Base-by-base conservation (phyloP, 208 protist genomes). In the Trypanosoma platydactyli region DNA sequence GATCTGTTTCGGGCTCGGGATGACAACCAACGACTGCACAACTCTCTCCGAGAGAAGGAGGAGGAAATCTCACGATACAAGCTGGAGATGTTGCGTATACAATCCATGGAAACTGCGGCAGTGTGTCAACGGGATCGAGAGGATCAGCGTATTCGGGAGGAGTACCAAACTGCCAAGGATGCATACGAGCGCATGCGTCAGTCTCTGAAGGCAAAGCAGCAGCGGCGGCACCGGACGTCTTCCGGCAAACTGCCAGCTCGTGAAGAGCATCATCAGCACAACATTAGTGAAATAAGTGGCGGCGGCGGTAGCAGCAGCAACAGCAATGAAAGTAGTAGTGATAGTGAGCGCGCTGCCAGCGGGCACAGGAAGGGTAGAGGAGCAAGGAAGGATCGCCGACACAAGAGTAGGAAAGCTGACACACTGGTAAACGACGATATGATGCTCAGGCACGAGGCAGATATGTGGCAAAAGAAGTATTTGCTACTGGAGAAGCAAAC, bases 401-500 rank as follows among this genome's bases (percentile, higher is more conserved):
- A 16, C 40, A 9, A 3, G 20, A 25, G 29, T 33, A 64, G 58
- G 25, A 25, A 20, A 16, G 1, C 13, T 16, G 16, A 3, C 29
- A 44, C 20, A 20, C 20, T 2, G 7, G 18, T 22, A 42, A 40
- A 51, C 22, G 53, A 38, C 9, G 60, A 71, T 30, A 29, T 20
- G 7, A 49, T 68, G 15, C 57, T 83, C 22, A 46, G 87, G 22
- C 79, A 88, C 41, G 86, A 95, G 61, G 66, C 76, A 48, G 89
- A 93, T 67, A 71, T 92, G 51, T 94, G 79, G 86, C 83, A 85
- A 15, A 81, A 80, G 42, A 81, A 83, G 55, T 89, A 79, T 68
- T 40, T 86, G 33, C 81, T 92, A 55, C 70, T 96, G 12, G 90
- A 96, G 68, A 77, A 91, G 55, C 74, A 89, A 68, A 53, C 91